Evolutionary conservation across 441 rosid species (phyloP), one percentile per base, ranked within the genome.

Genomic region (Viola pubescens): DNA sequence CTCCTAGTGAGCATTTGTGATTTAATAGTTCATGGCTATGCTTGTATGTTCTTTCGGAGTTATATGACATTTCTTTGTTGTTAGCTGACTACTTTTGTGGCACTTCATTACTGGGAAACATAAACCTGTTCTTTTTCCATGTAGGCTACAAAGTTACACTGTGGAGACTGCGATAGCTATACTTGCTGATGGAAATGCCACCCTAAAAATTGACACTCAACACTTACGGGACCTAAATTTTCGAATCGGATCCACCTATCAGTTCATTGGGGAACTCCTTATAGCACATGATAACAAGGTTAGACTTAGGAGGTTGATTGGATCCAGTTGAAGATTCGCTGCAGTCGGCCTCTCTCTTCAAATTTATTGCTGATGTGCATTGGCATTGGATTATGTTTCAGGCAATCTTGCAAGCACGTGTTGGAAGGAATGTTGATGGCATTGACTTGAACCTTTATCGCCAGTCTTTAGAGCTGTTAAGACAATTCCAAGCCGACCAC

Each of bases 201-300:
- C 40, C 59, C 74, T 92, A 54, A 84, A 67, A 64, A 70, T 89
- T 58, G 79, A 82, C 74, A 75, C 92, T 3, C 85, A 76, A 55
- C 91, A 84, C 75, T 54, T 86, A 54, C 78, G 92, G 65, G 94
- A 86, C 68, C 71, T 89, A 70, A 74, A 77, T 67, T 84, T 92
- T 12, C 83, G 74, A 43, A 70, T 76, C 43, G 88, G 88, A 56
- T 92, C 94, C 10, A 45, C 73, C 56, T 89, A 82, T 70, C 96
- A 86, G 72, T 92, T 89, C 71, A 87, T 89, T 3, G 97, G 98
- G 3, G 96, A 91, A 81, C 91, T 91, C 61, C 71, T 47, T 6
- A 65, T 84, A 66, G 70, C 70, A 46, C 79, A 69, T 5, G 63
- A 70, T 34, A 55, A 78, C 39, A 78, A 82, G 83, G 92, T 83